These are phyloP conservation scores for Hepatocystis sp. DNA, from an alignment of 169 alveolate genomes.

Conservation along the genomic window DNA sequence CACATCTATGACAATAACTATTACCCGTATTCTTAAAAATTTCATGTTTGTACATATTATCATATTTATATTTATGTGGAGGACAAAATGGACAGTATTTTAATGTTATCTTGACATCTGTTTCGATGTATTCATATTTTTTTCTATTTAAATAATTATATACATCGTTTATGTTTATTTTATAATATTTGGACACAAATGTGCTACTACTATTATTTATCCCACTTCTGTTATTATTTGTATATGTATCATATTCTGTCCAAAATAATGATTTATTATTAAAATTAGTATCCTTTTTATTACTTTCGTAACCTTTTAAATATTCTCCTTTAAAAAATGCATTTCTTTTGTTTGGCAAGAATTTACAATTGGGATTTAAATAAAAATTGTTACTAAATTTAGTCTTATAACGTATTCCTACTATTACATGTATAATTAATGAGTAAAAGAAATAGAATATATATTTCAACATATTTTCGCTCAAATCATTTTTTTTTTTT, in stretches of 20 bases:
- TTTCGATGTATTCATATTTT: slow-evolving; percentile 83
- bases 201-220: slow-evolving; percentile 28
- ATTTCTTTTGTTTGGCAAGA: slow-evolving; percentile 26
- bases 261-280: too few relatives aligned
- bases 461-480: slow-evolving; percentile 36
- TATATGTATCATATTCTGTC: too few relatives aligned
- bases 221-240: too few relatives aligned
- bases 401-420: slow-evolving; percentile 33
- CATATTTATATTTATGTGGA: slow-evolving; percentile 87
- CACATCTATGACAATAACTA: slow-evolving; percentile 90
- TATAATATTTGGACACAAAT: slow-evolving; percentile 85
- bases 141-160: slow-evolving; percentile 85
- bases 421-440: slow-evolving; percentile 16
- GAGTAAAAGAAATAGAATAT: slow-evolving; percentile 27
- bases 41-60: slow-evolving; percentile 87
- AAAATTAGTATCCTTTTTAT: too few relatives aligned
- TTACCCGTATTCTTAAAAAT: slow-evolving; percentile 89
- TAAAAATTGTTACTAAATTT: slow-evolving; percentile 3
- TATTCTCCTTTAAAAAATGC: background rate
- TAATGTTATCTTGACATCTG: slow-evolving; percentile 84
- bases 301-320: too few relatives aligned
- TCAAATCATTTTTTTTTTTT: slow-evolving; percentile 34
- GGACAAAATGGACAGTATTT: slow-evolving; percentile 90
- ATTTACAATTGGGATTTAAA: slow-evolving; percentile 49
- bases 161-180: slow-evolving; percentile 82